phyloP scores from a whole-genome alignment of 192 early-diverging fungal genomes.

The Coemansia sp. region DNA sequence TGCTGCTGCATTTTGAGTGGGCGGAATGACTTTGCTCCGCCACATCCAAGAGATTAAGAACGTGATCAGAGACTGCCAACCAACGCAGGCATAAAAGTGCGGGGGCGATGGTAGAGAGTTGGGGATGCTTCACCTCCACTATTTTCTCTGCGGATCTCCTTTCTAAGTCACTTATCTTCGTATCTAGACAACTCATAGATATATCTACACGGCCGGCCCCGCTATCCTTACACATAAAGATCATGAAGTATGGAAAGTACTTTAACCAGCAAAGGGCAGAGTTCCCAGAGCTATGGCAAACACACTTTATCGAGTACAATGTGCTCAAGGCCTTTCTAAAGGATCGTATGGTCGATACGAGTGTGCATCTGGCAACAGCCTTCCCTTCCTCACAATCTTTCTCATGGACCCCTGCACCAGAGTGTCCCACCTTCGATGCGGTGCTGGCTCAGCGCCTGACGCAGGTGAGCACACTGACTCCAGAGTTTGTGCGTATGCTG shows the following conservation, averaged over 20 bases:
- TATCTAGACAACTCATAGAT: not conserved
- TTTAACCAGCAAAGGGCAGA: slow-evolving; percentile 62
- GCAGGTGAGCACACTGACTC: slow-evolving; percentile 58
- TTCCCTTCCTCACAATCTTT: slow-evolving; percentile 40
- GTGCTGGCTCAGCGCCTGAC: slow-evolving; percentile 59
- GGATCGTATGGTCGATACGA: slow-evolving; percentile 58
- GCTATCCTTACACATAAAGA: not conserved
- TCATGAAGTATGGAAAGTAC: slow-evolving; percentile 77
- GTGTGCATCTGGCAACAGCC: slow-evolving; percentile 41
- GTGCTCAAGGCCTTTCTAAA: slow-evolving; percentile 69
- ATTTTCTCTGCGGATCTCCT: not conserved
- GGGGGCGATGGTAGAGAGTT: not conserved
- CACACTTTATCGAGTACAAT: slow-evolving; percentile 71
- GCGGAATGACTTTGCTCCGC: not conserved
- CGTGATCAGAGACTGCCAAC: not conserved
- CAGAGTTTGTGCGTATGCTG: slow-evolving; percentile 67
- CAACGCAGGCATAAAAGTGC: not conserved
- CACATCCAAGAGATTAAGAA: not conserved
- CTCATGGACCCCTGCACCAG: slow-evolving; percentile 18
- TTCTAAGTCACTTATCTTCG: not conserved
- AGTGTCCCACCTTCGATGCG: slow-evolving; percentile 56
- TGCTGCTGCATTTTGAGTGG: not conserved
- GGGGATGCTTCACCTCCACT: not conserved
- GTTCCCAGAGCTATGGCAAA: slow-evolving; percentile 66
- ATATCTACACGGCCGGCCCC: not conserved